Percentiles rank a stretch among this genome's conserved stretches.
phyloP scores from a whole-genome alignment of 768 basidiomycete species.

The Auricularia auricula-judae region DNA sequence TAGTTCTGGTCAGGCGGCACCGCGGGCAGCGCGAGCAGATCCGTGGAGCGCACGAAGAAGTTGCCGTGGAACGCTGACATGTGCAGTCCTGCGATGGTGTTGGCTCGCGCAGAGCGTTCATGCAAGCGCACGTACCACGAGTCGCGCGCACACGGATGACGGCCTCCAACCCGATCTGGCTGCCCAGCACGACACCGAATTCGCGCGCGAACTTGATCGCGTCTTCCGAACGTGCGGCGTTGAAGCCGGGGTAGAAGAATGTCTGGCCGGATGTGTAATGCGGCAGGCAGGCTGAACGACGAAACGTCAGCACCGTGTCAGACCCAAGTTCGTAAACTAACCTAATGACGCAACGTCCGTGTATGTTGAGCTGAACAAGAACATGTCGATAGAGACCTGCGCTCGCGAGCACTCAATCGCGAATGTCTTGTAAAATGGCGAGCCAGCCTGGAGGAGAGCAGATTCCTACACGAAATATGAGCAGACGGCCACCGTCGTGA shows the following conservation, averaged over 20 bases:
- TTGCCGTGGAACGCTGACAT: slow-evolving; percentile 99
- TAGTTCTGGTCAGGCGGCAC: slow-evolving; percentile 97
- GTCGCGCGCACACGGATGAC: slow-evolving; percentile 99
- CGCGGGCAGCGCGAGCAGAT: slow-evolving; percentile 89
- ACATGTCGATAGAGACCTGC: slow-evolving; percentile 98
- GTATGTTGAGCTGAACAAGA: slow-evolving; percentile 88
- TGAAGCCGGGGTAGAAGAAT: slow-evolving; percentile 97
- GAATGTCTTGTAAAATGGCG: slow-evolving; percentile 95
- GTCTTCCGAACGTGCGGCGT: slow-evolving; percentile 86
- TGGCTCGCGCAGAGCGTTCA: background rate
- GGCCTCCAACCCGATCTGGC: slow-evolving; percentile 92
- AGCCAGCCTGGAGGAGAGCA: slow-evolving; percentile 82
- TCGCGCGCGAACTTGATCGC: slow-evolving; percentile 98
- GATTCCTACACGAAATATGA: slow-evolving; percentile 52
- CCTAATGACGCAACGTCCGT: slow-evolving; percentile 93
- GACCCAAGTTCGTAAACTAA: slow-evolving; percentile 20
- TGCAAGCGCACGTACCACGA: slow-evolving; percentile 41
- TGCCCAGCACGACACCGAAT: slow-evolving; percentile 85
- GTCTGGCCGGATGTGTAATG: slow-evolving; percentile 98
- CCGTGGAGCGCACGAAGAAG: slow-evolving; percentile 96
- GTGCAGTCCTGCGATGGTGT: slow-evolving; percentile 48
- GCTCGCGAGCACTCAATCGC: slow-evolving; percentile 96
- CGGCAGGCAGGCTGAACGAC: slow-evolving; percentile 64
- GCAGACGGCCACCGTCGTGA: background rate
- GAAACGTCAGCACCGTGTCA: background rate